phyloP scores from a whole-genome alignment of 805 yeast genomes.

The Candida argentea region DNA sequence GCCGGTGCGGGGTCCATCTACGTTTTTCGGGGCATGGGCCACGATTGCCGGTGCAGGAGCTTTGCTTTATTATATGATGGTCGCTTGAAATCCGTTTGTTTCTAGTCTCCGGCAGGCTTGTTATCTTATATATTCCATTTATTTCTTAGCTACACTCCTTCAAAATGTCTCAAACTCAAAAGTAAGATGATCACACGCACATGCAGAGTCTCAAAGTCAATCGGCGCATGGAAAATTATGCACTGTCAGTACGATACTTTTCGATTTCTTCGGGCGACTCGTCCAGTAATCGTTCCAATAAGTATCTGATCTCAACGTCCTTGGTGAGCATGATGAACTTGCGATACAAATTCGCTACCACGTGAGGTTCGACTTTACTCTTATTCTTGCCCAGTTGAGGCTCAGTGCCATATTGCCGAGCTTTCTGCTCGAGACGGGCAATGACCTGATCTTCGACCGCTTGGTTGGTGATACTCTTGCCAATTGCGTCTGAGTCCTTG shows the following conservation, averaged over 20 bases:
- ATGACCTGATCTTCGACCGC: conserved; percentile 82
- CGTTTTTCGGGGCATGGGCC: conserved; percentile 22
- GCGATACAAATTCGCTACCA: conserved; percentile 72
- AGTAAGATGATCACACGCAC: too few relatives aligned
- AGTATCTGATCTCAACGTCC: conserved; percentile 88
- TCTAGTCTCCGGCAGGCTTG: background rate
- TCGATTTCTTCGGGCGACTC: conserved; percentile 5
- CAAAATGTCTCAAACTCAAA: too few relatives aligned
- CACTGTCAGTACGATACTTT: too few relatives aligned
- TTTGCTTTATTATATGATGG: conserved; percentile 12
- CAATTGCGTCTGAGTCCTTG: conserved; percentile 63
- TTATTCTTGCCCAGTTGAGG: conserved; percentile 70
- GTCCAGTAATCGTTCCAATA: conserved; percentile 72
- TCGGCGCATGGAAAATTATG: too few relatives aligned
- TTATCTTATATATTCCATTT: too few relatives aligned
- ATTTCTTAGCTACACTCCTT: background rate
- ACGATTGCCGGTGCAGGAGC: conserved; percentile 20
- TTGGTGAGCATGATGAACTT: conserved; percentile 92
- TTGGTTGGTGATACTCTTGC: conserved; percentile 71
- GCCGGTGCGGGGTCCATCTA: conserved; percentile 20
- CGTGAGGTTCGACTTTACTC: conserved; percentile 73
- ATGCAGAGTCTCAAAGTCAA: too few relatives aligned
- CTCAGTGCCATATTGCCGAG: conserved; percentile 79
- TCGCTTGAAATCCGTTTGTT: conserved; percentile 1
- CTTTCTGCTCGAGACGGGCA: conserved; percentile 69